These are phyloP conservation scores for Pseudevernia furfuracea DNA, from an alignment of 495 filamentous ascomycete genomes.

Conservation along the genomic window DNA sequence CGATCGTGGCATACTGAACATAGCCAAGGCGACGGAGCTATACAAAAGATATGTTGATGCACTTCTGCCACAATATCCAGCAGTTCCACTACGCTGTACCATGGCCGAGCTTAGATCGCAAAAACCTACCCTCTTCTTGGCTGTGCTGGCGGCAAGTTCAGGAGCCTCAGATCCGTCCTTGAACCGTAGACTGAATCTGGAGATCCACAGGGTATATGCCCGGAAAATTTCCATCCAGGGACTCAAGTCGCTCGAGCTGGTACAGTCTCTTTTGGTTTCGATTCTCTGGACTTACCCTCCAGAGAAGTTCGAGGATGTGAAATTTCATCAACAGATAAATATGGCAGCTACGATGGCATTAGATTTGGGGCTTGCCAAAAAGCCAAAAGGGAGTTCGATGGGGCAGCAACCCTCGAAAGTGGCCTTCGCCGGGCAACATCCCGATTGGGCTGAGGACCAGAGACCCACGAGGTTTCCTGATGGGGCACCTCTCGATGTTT, in stretches of 20 bases:
- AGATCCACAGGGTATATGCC: constrained; percentile 60
- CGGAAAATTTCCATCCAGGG: constrained; percentile 59
- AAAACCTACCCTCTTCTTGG: constrained; percentile 67
- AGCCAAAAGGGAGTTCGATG: constrained; percentile 17
- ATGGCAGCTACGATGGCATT: constrained; percentile 72
- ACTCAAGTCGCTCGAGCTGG: constrained; percentile 66
- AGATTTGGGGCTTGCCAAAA: constrained; percentile 58
- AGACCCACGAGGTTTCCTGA: neutral
- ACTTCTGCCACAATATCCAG: constrained; percentile 60
- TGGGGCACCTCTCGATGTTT: neutral
- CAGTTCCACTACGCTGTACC: constrained; percentile 36
- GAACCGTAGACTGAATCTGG: constrained; percentile 50
- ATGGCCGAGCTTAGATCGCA: constrained; percentile 51
- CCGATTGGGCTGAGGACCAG: neutral
- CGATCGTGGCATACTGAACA: constrained; percentile 19
- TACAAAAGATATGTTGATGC: constrained; percentile 56
- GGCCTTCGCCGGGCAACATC: neutral
- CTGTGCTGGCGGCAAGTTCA: constrained; percentile 58
- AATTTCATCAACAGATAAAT: constrained; percentile 75
- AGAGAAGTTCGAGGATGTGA: constrained; percentile 66
- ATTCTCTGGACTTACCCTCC: constrained; percentile 71
- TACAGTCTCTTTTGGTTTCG: constrained; percentile 65
- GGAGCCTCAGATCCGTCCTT: constrained; percentile 38
- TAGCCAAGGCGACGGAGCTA: constrained; percentile 19
- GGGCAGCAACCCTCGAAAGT: neutral